Conservation (phyloP, 2,329 filamentous ascomycete genomes). For the Xylariaceae sp. region DNA sequence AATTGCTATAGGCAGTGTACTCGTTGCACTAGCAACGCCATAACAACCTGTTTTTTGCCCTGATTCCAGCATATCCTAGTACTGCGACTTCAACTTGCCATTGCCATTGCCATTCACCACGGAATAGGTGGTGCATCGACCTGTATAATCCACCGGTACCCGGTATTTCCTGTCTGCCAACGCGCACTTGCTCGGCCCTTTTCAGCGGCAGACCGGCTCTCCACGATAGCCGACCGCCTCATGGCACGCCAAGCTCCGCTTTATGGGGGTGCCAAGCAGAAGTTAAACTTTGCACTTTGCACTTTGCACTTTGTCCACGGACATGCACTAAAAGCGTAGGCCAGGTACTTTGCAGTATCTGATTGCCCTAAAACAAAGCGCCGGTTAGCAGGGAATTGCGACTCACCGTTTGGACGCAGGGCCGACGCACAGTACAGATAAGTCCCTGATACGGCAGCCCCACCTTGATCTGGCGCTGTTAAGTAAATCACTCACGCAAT, state of each 20-base stretch:
- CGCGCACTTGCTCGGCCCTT: not conserved
- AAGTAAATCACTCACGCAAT: conserved; percentile 26
- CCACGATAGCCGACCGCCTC: not conserved
- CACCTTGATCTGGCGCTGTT: conserved; percentile 17
- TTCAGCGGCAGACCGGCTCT: not conserved
- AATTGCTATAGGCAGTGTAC: not conserved
- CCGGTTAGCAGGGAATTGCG: too few relatives aligned
- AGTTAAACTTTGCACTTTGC: too few relatives aligned
- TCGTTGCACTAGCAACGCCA: not conserved
- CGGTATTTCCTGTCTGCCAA: not conserved
- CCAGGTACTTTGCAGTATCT: not conserved
- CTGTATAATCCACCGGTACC: too few relatives aligned
- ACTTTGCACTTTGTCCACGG: too few relatives aligned
- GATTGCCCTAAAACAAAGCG: not conserved
- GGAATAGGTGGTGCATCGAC: too few relatives aligned
- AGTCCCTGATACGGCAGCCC: conserved; percentile 15
- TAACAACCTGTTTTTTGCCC: not conserved
- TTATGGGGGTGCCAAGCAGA: too few relatives aligned
- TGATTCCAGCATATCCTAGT: not conserved
- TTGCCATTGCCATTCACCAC: too few relatives aligned
- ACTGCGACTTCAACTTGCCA: too few relatives aligned
- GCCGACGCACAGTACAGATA: conserved; percentile 9
- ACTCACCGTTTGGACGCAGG: conserved; percentile 3
- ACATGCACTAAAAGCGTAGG: too few relatives aligned
- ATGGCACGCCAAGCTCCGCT: too few relatives aligned